These are phyloP conservation scores for Monosporascus sp. DNA, from an alignment of 2,329 filamentous ascomycete species.

Conservation along the genomic window DNA sequence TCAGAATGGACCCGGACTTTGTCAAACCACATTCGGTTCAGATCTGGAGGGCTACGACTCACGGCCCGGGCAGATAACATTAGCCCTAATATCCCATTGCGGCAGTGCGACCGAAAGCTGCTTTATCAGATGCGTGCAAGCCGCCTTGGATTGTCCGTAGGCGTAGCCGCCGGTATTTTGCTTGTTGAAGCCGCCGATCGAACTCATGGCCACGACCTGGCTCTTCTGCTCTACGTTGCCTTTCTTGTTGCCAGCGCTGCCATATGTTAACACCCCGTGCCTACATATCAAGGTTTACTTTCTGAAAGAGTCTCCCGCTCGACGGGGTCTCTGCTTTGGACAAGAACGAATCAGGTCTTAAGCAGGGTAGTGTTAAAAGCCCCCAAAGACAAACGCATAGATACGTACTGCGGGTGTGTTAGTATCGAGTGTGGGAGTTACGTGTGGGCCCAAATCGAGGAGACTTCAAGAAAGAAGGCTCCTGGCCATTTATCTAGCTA, in stretches of 20 bases:
- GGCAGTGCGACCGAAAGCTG: conserved; percentile 63
- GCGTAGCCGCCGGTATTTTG: conserved; percentile 68
- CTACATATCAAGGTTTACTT: neutral
- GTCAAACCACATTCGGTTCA: neutral
- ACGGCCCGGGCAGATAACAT: conserved; percentile 45
- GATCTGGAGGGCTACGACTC: conserved; percentile 21
- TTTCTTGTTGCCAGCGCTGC: conserved; percentile 51
- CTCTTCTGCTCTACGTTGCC: conserved; percentile 50
- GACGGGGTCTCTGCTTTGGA: neutral
- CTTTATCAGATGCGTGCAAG: conserved; percentile 66
- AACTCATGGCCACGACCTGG: conserved; percentile 66
- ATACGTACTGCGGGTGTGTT: neutral
- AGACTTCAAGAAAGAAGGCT: no score
- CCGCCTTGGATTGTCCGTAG: conserved; percentile 75
- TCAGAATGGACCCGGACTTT: conserved; percentile 5
- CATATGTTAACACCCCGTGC: neutral
- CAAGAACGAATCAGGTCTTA: neutral
- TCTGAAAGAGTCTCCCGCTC: neutral
- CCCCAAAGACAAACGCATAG: neutral
- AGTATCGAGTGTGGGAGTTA: neutral
- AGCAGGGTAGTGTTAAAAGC: neutral
- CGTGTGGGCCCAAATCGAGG: no score
- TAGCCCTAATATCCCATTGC: conserved; percentile 53
- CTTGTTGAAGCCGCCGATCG: conserved; percentile 71
- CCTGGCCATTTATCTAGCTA: no score